A percentile compares a stretch with the other conserved stretches of the same genome.
These are phyloP conservation scores for Raffaelea arxii DNA, from an alignment of 2,329 filamentous ascomycete genomes.

Conservation along the genomic window DNA sequence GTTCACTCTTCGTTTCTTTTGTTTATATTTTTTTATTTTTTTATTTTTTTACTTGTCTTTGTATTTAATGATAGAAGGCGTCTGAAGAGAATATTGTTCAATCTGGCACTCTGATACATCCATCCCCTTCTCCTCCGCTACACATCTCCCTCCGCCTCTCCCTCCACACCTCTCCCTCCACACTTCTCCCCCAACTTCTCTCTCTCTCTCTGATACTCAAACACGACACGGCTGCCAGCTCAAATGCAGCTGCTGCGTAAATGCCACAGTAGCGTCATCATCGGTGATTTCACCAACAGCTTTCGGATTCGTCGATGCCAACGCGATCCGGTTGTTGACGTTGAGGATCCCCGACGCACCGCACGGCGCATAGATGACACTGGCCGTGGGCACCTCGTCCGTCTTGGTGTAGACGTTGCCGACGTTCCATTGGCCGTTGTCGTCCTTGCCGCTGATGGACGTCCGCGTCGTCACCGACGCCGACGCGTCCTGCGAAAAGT, in stretches of 20 bases:
- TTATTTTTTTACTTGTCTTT: no score
- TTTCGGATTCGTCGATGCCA: conserved; percentile 25
- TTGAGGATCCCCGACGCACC: conserved; percentile 35
- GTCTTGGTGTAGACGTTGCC: conserved; percentile 38
- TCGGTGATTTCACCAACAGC: conserved; percentile 31
- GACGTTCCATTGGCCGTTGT: conserved; percentile 29
- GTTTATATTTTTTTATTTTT: not conserved
- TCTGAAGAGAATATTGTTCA: no score
- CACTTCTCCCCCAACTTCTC: no score
- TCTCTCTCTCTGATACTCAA: no score
- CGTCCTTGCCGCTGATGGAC: conserved; percentile 31
- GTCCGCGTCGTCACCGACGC: conserved; percentile 34
- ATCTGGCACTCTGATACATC: no score
- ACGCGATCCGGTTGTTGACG: conserved; percentile 35
- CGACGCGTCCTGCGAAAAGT: conserved; percentile 34
- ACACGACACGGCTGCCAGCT: conserved; percentile 25
- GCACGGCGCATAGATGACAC: conserved; percentile 35
- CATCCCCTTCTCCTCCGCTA: no score
- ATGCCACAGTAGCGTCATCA: conserved; percentile 33
- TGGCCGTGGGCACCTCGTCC: conserved; percentile 32
- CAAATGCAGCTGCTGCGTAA: conserved; percentile 34
- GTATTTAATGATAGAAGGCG: no score
- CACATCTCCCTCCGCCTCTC: no score
- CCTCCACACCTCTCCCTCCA: no score
- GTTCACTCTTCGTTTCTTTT: not conserved